Percentiles rank a stretch among this genome's conserved stretches.
Conservation (phyloP, 2,329 filamentous ascomycete species). For the Sarocladium strictum region DNA sequence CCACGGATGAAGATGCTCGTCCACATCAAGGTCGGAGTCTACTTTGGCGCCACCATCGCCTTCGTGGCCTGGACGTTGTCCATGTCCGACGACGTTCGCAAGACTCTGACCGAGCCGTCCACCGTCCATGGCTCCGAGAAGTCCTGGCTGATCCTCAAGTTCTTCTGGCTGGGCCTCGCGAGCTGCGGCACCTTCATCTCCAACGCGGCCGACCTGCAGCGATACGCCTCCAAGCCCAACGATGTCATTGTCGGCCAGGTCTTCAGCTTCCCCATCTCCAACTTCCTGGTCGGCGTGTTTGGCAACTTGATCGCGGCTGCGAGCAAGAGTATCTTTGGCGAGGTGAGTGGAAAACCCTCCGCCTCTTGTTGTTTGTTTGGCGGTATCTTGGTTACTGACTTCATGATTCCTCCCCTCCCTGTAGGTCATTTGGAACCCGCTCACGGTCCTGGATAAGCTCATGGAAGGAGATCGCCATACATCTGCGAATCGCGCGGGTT, state of each 20-base stretch:
- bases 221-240: conserved; percentile 32
- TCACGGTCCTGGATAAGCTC: conserved; percentile 27
- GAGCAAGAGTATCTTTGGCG: conserved; percentile 17
- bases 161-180: conserved; percentile 29
- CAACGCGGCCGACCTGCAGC: conserved; percentile 36
- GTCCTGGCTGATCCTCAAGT: conserved; percentile 30
- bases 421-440: conserved; percentile 17
- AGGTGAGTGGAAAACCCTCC: conserved; percentile 9
- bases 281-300: conserved; percentile 30
- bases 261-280: conserved; percentile 32
- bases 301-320: conserved; percentile 31
- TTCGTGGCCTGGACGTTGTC: conserved; percentile 29
- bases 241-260: conserved; percentile 30
- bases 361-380: no score
- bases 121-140: conserved; percentile 22
- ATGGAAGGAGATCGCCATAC: background rate
- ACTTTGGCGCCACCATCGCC: conserved; percentile 28
- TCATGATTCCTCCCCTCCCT: no score
- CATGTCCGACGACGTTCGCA: background rate
- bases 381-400: no score
- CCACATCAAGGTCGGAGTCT: conserved; percentile 26
- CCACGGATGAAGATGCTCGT: conserved; percentile 15
- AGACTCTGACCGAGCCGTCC: conserved; percentile 16
- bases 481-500: background rate
- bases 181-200: conserved; percentile 31